Conservation (phyloP, 768 basidiomycete species). For the Xerocomellus intermedius region DNA sequence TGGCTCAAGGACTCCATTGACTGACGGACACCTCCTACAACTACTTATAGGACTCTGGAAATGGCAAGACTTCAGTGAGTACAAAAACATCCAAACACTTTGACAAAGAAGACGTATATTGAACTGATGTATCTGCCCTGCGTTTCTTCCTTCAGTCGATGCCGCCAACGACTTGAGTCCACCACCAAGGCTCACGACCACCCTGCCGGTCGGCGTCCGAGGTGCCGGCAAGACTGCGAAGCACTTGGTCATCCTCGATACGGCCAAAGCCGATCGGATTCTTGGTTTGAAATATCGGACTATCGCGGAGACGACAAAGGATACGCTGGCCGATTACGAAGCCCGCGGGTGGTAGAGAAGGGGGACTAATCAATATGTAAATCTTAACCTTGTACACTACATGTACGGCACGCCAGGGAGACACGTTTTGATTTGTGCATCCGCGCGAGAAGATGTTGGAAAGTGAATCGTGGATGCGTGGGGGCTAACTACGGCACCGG, state of each 20-base stretch:
- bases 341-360: conserved; percentile 38
- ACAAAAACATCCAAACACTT: no score
- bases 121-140: neutral
- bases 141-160: conserved; percentile 30
- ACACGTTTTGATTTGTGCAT: no score
- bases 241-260: conserved; percentile 32
- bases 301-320: conserved; percentile 40
- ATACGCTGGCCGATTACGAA: conserved; percentile 43
- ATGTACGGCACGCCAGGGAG: neutral
- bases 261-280: conserved; percentile 38
- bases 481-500: no score
- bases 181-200: conserved; percentile 27
- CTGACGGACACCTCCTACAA: neutral
- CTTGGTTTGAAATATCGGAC: conserved; percentile 43
- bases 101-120: neutral
- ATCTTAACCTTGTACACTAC: neutral
- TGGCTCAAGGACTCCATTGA: neutral
- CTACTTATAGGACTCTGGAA: conserved; percentile 22
- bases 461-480: no score
- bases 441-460: neutral
- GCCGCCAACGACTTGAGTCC: conserved; percentile 36
- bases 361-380: neutral
- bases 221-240: conserved; percentile 30
- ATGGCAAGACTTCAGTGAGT: conserved; percentile 34
- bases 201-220: conserved; percentile 34